Conservation (phyloP, 352 stramenopile species). For the Phytophthora megakarya region DNA sequence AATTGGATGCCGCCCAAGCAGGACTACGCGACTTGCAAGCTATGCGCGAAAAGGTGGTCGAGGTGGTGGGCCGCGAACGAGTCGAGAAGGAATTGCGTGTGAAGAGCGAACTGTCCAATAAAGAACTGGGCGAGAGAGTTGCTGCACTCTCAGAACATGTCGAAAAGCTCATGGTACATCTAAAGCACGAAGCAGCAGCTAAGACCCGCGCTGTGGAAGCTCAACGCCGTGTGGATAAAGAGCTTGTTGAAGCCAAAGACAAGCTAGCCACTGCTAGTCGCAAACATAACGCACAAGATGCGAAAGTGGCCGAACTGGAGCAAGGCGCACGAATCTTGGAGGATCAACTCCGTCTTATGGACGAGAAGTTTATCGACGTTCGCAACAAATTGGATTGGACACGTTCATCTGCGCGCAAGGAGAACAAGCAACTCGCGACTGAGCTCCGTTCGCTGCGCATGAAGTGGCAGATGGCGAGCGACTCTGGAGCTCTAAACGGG, state of each 20-base stretch:
- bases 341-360: conserved; percentile 96
- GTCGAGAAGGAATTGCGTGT: conserved; percentile 87
- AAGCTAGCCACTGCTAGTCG: conserved; percentile 67
- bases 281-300: conserved; percentile 85
- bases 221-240: conserved; percentile 79
- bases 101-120: conserved; percentile 67
- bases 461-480: conserved; percentile 78
- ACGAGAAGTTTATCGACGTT: conserved; percentile 97
- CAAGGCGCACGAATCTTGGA: conserved; percentile 94
- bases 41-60: conserved; percentile 77
- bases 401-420: conserved; percentile 82
- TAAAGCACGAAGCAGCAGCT: conserved; percentile 95
- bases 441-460: conserved; percentile 70
- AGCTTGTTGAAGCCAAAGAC: conserved; percentile 71
- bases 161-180: conserved; percentile 96
- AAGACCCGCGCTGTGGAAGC: conserved; percentile 90
- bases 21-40: conserved; percentile 62
- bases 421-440: conserved; percentile 70
- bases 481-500: conserved; percentile 46
- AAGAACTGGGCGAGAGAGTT: conserved; percentile 86
- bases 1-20: conserved; percentile 52
- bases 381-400: conserved; percentile 96
- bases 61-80: conserved; percentile 80
- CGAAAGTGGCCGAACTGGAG: conserved; percentile 89
- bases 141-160: conserved; percentile 94